Evolutionary conservation across 106 monocot species (phyloP).

Genomic region (Triglochin maritima): DNA sequence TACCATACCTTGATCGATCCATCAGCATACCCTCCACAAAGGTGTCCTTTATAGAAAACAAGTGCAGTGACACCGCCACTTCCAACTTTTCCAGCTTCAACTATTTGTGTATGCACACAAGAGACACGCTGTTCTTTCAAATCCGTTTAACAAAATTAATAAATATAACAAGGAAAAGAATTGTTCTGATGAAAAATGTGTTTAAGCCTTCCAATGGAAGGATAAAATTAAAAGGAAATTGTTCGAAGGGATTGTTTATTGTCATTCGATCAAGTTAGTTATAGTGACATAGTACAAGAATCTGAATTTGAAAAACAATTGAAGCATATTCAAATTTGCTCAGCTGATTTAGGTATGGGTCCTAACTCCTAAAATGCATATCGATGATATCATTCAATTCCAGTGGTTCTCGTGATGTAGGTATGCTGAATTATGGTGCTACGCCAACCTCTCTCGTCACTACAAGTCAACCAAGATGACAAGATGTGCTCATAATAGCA

Average conservation of each 20-base stretch:
- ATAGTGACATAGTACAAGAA: not conserved
- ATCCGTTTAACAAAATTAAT: not conserved
- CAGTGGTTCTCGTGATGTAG: too few relatives aligned
- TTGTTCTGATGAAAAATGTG: not conserved
- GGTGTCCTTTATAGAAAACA: slow-evolving; percentile 72
- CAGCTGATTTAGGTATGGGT: not conserved
- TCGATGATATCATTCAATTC: too few relatives aligned
- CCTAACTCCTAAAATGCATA: too few relatives aligned
- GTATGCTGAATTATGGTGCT: too few relatives aligned
- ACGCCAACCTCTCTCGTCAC: too few relatives aligned
- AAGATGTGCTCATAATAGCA: too few relatives aligned
- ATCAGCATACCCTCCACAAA: slow-evolving; percentile 67
- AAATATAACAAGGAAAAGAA: not conserved
- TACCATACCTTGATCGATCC: slow-evolving; percentile 77
- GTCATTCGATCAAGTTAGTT: not conserved
- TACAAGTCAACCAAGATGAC: too few relatives aligned
- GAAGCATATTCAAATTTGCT: not conserved
- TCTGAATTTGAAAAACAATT: not conserved
- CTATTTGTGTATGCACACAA: slow-evolving; percentile 95
- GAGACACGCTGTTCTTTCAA: slow-evolving; percentile 62
- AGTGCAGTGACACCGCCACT: slow-evolving; percentile 69
- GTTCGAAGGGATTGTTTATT: too few relatives aligned
- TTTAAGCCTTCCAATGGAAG: not conserved
- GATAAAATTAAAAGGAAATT: not conserved
- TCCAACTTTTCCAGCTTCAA: slow-evolving; percentile 65